These are phyloP conservation scores for Pelargonium citronellum DNA, from an alignment of 441 rosid genomes.

Conservation along the genomic window DNA sequence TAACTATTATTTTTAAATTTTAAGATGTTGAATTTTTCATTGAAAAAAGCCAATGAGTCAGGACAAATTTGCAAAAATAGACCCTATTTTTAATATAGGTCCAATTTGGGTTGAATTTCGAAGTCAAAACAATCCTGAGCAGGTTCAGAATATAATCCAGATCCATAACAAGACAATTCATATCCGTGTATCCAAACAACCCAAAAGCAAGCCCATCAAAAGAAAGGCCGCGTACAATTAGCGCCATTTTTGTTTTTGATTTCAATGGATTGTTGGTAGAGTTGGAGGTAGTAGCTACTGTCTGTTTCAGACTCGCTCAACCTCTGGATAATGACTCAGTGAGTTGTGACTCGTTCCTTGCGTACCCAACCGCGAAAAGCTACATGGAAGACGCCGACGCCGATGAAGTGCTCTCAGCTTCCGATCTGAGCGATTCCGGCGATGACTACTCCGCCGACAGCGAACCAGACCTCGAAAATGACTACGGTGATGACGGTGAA, in stretches of 20 bases:
- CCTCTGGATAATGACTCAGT: not conserved
- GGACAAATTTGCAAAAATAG: no score
- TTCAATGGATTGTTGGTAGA: not conserved
- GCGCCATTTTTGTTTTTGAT: constrained; percentile 7
- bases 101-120: no score
- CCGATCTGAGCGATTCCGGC: constrained; percentile 35
- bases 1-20: no score
- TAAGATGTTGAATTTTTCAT: no score
- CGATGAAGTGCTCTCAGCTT: constrained; percentile 31
- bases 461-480: constrained; percentile 32
- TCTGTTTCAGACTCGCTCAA: not conserved
- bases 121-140: not conserved
- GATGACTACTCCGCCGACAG: constrained; percentile 33
- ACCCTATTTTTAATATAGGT: no score
- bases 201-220: not conserved
- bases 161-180: not conserved
- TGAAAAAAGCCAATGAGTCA: no score
- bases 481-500: constrained; percentile 27
- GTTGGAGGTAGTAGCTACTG: not conserved
- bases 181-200: not conserved
- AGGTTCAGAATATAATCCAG: not conserved
- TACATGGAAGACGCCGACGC: not conserved
- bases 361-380: not conserved
- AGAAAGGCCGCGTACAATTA: constrained; percentile 4
- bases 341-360: constrained; percentile 2